Conservation (phyloP, 164 flowering plant species). For the Annona squamosa region DNA sequence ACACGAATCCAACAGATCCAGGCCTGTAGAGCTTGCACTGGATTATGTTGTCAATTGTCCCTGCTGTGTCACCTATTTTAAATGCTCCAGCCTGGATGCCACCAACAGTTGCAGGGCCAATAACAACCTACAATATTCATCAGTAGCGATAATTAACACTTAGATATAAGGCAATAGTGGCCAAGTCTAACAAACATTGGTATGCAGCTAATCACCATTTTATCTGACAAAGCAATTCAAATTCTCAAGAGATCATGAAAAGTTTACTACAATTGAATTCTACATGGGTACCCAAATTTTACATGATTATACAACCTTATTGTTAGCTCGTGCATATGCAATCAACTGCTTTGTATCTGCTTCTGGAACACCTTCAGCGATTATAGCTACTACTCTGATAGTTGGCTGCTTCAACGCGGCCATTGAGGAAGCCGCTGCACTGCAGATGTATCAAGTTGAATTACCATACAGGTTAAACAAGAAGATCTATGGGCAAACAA, state of each 20-base stretch:
- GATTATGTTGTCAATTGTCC: constrained; percentile 88
- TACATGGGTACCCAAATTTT: neutral
- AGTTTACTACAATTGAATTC: neutral
- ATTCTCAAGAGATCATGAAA: neutral
- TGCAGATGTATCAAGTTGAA: constrained; percentile 26
- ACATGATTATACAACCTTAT: constrained; percentile 49
- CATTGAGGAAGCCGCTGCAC: constrained; percentile 96
- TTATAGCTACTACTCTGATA: constrained; percentile 87
- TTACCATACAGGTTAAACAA: neutral
- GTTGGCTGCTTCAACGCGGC: constrained; percentile 94
- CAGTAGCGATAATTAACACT: neutral
- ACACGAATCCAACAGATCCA: constrained; percentile 98
- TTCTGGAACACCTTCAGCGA: constrained; percentile 99
- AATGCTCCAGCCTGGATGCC: constrained; percentile 95
- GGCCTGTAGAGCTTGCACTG: constrained; percentile 97
- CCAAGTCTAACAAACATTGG: neutral
- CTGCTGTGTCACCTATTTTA: constrained; percentile 94
- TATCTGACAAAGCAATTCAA: constrained; percentile 4
- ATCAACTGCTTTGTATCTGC: constrained; percentile 90
- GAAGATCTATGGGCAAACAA: neutral
- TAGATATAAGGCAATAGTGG: neutral
- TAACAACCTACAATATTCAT: constrained; percentile 60
- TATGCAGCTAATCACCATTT: neutral
- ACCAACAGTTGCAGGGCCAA: constrained; percentile 98
- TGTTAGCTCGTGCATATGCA: constrained; percentile 86